Conservation (phyloP, 2,329 filamentous ascomycete genomes). For the Hypoxylon sp. region DNA sequence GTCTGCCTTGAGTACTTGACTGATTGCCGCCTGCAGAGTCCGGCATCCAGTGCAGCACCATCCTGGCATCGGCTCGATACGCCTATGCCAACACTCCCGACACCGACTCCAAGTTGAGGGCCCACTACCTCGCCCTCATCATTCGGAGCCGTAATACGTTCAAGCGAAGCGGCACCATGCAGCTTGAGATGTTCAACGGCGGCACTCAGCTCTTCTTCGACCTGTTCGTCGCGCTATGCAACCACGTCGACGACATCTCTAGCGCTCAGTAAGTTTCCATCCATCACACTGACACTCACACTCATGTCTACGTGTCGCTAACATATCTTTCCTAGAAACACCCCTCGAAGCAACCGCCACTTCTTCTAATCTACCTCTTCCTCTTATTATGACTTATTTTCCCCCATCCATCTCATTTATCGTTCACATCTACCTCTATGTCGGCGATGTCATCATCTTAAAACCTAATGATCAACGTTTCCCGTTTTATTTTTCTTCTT, state of each 20-base stretch:
- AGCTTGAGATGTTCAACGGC: slow-evolving; percentile 90
- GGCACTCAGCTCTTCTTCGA: slow-evolving; percentile 89
- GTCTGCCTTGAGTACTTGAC: background rate
- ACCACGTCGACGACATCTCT: slow-evolving; percentile 80
- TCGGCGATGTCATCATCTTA: slow-evolving; percentile 17
- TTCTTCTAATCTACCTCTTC: slow-evolving; percentile 40
- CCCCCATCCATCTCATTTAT: slow-evolving; percentile 8
- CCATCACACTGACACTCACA: too few species aligned
- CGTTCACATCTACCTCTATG: slow-evolving; percentile 18
- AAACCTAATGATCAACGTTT: slow-evolving; percentile 44
- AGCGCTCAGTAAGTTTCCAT: slow-evolving; percentile 59
- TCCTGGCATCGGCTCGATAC: slow-evolving; percentile 85
- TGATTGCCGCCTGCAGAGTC: too few species aligned
- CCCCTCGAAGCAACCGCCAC: slow-evolving; percentile 58
- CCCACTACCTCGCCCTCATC: slow-evolving; percentile 91
- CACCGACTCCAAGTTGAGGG: slow-evolving; percentile 86
- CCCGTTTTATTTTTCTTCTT: slow-evolving; percentile 15
- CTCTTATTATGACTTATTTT: slow-evolving; percentile 9
- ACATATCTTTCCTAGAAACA: slow-evolving; percentile 47
- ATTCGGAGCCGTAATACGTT: slow-evolving; percentile 88
- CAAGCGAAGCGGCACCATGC: slow-evolving; percentile 94
- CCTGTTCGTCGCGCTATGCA: slow-evolving; percentile 90
- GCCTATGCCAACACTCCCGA: slow-evolving; percentile 91
- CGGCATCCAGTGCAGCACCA: slow-evolving; percentile 84
- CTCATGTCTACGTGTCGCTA: slow-evolving; percentile 20